A percentile compares a stretch with the other conserved stretches of the same genome.
phyloP scores from a whole-genome alignment of 169 alveolate genomes.

The Eimeria maxima region DNA sequence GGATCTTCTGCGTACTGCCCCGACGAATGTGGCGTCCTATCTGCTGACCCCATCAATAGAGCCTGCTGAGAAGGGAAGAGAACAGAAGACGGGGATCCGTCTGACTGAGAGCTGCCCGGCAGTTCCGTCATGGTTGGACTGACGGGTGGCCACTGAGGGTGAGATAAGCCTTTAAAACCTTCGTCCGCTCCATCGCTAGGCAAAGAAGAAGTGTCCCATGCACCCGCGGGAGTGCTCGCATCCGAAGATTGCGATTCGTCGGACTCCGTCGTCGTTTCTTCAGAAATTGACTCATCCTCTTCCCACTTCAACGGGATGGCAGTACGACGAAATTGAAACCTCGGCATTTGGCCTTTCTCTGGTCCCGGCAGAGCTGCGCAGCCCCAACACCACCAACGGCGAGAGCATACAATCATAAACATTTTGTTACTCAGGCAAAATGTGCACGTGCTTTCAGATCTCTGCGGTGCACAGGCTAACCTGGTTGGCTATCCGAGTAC shows the following conservation, averaged over 20 bases:
- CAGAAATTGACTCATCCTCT: background rate
- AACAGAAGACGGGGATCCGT: background rate
- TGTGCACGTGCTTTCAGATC: background rate
- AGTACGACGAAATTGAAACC: background rate
- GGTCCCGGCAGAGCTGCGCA: conserved; percentile 3
- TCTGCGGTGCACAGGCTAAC: background rate
- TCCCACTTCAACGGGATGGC: background rate
- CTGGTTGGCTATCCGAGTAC: background rate
- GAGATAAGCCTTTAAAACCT: background rate
- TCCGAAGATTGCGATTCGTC: background rate
- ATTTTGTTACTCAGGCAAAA: background rate
- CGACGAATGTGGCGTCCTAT: background rate
- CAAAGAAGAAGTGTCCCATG: background rate
- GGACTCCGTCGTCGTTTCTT: conserved; percentile 14
- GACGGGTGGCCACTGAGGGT: background rate
- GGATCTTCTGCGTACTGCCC: background rate
- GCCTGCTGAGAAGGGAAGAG: background rate
- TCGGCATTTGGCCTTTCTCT: background rate
- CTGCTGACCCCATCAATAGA: background rate
- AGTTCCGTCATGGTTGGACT: background rate
- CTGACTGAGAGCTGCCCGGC: background rate
- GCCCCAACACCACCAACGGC: background rate
- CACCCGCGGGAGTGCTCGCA: background rate
- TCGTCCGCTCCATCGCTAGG: background rate
- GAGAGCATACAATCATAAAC: background rate